Conservation (phyloP, 495 filamentous ascomycete species). For the Haplographium delicatum region DNA sequence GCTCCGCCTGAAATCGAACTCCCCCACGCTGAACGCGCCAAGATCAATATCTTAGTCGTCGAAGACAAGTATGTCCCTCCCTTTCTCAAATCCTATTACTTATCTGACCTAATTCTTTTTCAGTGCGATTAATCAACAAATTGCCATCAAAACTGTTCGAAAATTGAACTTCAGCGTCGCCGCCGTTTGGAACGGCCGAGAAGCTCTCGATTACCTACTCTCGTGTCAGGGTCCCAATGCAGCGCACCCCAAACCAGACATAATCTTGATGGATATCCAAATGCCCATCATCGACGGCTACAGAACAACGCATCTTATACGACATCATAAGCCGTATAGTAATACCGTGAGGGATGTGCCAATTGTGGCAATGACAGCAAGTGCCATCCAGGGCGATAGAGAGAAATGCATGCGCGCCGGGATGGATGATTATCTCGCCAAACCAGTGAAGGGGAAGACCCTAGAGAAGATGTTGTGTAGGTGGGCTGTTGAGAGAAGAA, state of each 20-base stretch:
- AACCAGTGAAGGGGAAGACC: constrained; percentile 63
- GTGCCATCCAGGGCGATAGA: constrained; percentile 72
- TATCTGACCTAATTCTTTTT: constrained; percentile 17
- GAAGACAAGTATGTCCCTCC: constrained; percentile 65
- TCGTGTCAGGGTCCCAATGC: constrained; percentile 30
- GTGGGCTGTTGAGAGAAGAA: constrained; percentile 35
- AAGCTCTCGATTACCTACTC: constrained; percentile 64
- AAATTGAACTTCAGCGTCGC: constrained; percentile 70
- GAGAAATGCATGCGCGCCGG: constrained; percentile 73
- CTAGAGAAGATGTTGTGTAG: constrained; percentile 69
- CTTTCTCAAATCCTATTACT: background rate
- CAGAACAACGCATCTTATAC: constrained; percentile 63
- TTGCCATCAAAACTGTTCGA: constrained; percentile 65
- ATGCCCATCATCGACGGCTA: constrained; percentile 84
- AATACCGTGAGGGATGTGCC: constrained; percentile 49
- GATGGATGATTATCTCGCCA: constrained; percentile 82
- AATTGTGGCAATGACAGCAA: constrained; percentile 79
- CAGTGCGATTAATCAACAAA: constrained; percentile 69
- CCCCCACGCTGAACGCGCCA: constrained; percentile 41
- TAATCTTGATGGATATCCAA: constrained; percentile 87
- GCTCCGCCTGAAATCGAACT: constrained; percentile 33
- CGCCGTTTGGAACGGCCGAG: constrained; percentile 69
- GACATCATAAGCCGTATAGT: constrained; percentile 54
- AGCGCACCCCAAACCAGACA: constrained; percentile 51
- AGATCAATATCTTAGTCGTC: constrained; percentile 62